Base-by-base conservation (phyloP, 2,329 filamentous ascomycete species). In the Emmonsiellopsis sp. region DNA sequence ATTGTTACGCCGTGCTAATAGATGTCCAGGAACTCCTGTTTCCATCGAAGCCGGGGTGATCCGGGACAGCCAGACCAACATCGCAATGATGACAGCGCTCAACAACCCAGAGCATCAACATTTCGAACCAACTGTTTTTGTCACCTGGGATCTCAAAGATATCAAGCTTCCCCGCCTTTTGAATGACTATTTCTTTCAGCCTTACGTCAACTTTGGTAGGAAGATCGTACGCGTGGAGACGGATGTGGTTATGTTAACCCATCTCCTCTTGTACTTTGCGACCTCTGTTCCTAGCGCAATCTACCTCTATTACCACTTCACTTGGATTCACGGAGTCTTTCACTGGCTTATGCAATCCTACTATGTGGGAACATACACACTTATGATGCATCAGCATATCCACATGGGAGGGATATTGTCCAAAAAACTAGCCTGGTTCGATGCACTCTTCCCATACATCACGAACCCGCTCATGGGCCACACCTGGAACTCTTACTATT, bases 341-440 rank as follows among this genome's bases (percentile, higher is more conserved):
- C 87, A 92, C 63, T 74, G 77, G 51, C 62, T 79, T 8, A 82
- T 88, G 74, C 82, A 86, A 61, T 70, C 79, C 36, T 86, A 77
- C 65, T 90, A 84, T 63, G 80, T 83, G 51, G 87, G 87, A 6
- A 75, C 83, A 1, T 92, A 88, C 70, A 92, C 87, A 0, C 75
- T 92, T 39, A 82, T 92, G 80, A 87, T 87, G 78, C 87, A 92
- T 62, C 87, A 92, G 63, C 87, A 92, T 66, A 91, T 92, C 60
- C 87, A 92, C 65, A 83, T 83, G 74, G 78, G 83, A 45, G 87
- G 87, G 13, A 75, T 91, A 2, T 70, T 91, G 37, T 69, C 74
- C 27, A 80, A 79, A 61, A 65, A 71, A 6, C 80, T 77, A 52
- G 69, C 71, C 36, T 62, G 77, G 33, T 68, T 91, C 55, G 87